These are phyloP conservation scores for Candida morakotiae DNA, from an alignment of 805 yeast genomes.

Conservation along the genomic window DNA sequence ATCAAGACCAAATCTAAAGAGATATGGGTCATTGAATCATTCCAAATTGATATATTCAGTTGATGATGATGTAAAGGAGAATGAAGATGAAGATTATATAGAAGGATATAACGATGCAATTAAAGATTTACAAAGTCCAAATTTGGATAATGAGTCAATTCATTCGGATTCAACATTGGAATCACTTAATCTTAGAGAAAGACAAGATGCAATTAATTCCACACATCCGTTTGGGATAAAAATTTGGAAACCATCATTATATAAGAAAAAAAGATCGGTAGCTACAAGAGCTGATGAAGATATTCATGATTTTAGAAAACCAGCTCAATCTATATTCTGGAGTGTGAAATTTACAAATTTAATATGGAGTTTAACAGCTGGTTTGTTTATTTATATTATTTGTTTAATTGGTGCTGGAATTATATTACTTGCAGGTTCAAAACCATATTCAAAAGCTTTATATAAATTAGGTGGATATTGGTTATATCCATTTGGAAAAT, in stretches of 20 bases:
- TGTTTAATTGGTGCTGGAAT: slow-evolving; percentile 49
- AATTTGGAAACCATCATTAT: slow-evolving; percentile 97
- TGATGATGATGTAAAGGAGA: slow-evolving; percentile 76
- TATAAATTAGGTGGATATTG: slow-evolving; percentile 67
- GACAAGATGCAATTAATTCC: slow-evolving; percentile 93
- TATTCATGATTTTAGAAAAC: slow-evolving; percentile 67
- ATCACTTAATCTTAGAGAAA: slow-evolving; percentile 81
- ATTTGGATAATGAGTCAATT: slow-evolving; percentile 20
- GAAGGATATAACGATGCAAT: slow-evolving; percentile 76
- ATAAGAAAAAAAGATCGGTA: slow-evolving; percentile 88
- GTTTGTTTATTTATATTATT: slow-evolving; percentile 52
- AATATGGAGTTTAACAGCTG: slow-evolving; percentile 73
- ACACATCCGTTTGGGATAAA: slow-evolving; percentile 98
- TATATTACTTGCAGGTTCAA: slow-evolving; percentile 44
- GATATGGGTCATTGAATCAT: slow-evolving; percentile 12
- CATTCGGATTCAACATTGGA: slow-evolving; percentile 55
- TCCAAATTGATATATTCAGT: slow-evolving; percentile 58
- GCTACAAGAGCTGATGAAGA: slow-evolving; percentile 89
- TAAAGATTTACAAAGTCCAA: slow-evolving; percentile 27
- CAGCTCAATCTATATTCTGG: slow-evolving; percentile 50
- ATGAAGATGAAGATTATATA: slow-evolving; percentile 54
- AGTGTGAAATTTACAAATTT: slow-evolving; percentile 65
- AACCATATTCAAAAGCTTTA: slow-evolving; percentile 59
- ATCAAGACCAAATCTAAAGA: slow-evolving; percentile 28
- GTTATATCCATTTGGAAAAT: slow-evolving; percentile 84